Evolutionary conservation across 2,329 filamentous ascomycete genomes (phyloP).

Genomic region (Aspergillus versicolor): DNA sequence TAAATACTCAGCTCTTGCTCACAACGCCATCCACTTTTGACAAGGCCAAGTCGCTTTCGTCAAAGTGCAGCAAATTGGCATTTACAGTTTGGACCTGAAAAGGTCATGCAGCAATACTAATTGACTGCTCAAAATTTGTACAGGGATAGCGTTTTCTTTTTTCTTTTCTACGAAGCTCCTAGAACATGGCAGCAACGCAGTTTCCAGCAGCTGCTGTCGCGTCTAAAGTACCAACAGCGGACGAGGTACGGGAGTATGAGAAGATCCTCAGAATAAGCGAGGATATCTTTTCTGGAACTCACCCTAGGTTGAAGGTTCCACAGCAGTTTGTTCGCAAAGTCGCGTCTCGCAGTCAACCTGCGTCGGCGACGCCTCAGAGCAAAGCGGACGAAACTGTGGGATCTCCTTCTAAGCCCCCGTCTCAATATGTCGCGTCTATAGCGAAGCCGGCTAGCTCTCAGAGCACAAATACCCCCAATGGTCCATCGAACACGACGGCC

Average conservation of each 20-base stretch:
- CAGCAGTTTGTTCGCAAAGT: slow-evolving; percentile 50
- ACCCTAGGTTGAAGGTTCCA: slow-evolving; percentile 59
- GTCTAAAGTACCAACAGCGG: slow-evolving; percentile 40
- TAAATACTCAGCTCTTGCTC: slow-evolving; percentile 1
- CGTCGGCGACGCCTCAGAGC: slow-evolving; percentile 27
- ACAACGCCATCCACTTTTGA: background rate
- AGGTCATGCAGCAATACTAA: slow-evolving; percentile 10
- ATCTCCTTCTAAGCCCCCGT: slow-evolving; percentile 18
- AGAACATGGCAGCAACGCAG: slow-evolving; percentile 36
- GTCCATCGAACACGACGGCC: slow-evolving; percentile 22
- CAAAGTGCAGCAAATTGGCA: slow-evolving; percentile 8
- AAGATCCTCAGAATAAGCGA: slow-evolving; percentile 80
- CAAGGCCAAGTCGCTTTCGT: background rate
- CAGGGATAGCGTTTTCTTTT: slow-evolving; percentile 2
- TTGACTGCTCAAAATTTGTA: background rate
- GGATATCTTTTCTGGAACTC: slow-evolving; percentile 72
- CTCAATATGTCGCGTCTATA: slow-evolving; percentile 16
- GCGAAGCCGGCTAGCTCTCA: slow-evolving; percentile 21
- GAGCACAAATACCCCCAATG: slow-evolving; percentile 19
- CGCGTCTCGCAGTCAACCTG: slow-evolving; percentile 33
- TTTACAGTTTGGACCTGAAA: slow-evolving; percentile 2
- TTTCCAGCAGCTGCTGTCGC: slow-evolving; percentile 31
- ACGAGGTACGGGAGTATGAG: slow-evolving; percentile 69
- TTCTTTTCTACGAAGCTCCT: slow-evolving; percentile 11
- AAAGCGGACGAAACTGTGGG: slow-evolving; percentile 22